Conservation (phyloP, 345 rosid genomes). For the Gossypioides kirkii region DNA sequence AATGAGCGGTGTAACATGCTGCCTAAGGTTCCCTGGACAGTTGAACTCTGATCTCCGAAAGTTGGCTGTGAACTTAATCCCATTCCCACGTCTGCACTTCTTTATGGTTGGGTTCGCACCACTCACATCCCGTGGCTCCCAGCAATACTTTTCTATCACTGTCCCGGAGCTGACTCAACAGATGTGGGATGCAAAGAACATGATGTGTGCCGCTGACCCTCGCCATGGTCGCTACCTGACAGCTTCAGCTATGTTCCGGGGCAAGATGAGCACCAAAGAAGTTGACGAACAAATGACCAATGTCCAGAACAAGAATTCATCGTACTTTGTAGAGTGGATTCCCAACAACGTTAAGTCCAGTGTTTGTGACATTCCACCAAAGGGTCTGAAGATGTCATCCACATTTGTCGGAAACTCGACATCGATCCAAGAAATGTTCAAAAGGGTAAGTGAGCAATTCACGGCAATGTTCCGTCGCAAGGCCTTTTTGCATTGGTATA, state of each 20-base stretch:
- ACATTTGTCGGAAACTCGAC: constrained; percentile 30
- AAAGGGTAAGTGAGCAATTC: constrained; percentile 95
- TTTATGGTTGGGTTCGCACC: constrained; percentile 97
- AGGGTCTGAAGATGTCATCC: constrained; percentile 40
- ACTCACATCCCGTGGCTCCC: constrained; percentile 60
- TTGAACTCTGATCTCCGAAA: constrained; percentile 90
- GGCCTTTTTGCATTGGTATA: constrained; percentile 98
- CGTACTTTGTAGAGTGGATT: constrained; percentile 97
- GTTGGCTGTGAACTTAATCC: constrained; percentile 89
- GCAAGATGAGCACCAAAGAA: constrained; percentile 97
- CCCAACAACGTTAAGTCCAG: constrained; percentile 56
- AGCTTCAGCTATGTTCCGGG: constrained; percentile 96
- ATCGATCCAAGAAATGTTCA: constrained; percentile 85
- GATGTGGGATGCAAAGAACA: constrained; percentile 94
- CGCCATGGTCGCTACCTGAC: constrained; percentile 97
- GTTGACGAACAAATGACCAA: constrained; percentile 92
- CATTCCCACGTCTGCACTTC: constrained; percentile 97
- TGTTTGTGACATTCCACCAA: constrained; percentile 45
- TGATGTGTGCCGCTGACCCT: constrained; percentile 99
- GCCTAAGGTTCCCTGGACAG: constrained; percentile 96
- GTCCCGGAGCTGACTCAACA: constrained; percentile 56
- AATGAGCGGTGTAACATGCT: constrained; percentile 96
- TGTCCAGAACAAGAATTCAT: constrained; percentile 96
- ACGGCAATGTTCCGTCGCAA: constrained; percentile 96
- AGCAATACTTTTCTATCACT: constrained; percentile 51